phyloP scores from a whole-genome alignment of 768 basidiomycete genomes.

The Kwoniella mangroviensis region DNA sequence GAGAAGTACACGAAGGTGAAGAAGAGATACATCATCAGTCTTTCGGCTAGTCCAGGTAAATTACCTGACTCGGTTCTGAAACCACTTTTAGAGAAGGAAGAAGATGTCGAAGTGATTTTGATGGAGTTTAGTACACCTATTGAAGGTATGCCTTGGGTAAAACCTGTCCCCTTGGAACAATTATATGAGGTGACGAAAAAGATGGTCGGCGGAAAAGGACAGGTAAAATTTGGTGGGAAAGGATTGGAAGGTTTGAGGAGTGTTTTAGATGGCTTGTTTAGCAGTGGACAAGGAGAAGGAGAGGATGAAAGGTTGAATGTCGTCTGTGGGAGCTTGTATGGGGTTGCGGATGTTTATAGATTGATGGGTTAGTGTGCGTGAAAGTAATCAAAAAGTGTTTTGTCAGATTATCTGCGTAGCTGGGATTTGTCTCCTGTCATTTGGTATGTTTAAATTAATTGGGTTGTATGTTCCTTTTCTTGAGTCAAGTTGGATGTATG shows the following conservation, averaged over 20 bases:
- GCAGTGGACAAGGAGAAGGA: conserved; percentile 33
- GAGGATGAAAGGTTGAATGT: conserved; percentile 63
- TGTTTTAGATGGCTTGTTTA: conserved; percentile 63
- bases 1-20: conserved; percentile 33
- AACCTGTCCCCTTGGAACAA: conserved; percentile 64
- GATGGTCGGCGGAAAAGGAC: conserved; percentile 17
- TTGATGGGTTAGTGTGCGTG: conserved; percentile 41
- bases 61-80: conserved; percentile 71
- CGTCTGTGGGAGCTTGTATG: conserved; percentile 88
- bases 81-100: conserved; percentile 64
- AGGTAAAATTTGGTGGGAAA: neutral
- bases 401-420: neutral
- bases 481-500: no score
- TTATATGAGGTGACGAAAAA: conserved; percentile 59
- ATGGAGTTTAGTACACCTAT: conserved; percentile 63
- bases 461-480: no score
- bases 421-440: neutral
- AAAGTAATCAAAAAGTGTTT: neutral
- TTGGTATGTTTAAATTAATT: neutral
- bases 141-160: conserved; percentile 95
- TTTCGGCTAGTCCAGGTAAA: conserved; percentile 88
- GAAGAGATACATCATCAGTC: conserved; percentile 73
- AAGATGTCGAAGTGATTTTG: conserved; percentile 53
- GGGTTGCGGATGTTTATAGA: conserved; percentile 90
- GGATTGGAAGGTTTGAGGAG: conserved; percentile 53